phyloP scores from a whole-genome alignment of 1,284 basidiomycete species.

The Cystobasidium slooffiae region DNA sequence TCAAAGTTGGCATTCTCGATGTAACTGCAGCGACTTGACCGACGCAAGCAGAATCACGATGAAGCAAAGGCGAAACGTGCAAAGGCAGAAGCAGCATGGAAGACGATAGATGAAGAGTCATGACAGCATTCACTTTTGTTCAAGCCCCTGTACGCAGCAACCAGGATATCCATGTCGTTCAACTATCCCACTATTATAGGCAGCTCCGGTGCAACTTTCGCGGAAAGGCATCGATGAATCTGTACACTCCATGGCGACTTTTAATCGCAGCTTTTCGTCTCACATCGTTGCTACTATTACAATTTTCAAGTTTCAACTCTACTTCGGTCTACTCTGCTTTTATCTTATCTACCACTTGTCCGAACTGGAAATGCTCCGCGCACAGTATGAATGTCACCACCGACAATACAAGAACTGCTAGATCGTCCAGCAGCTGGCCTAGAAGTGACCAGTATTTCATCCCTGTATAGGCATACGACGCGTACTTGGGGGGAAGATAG shows the following conservation, averaged over 20 bases:
- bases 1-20: background rate
- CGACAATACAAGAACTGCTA: constrained; percentile 40
- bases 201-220: too few relatives aligned
- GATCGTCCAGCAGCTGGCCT: constrained; percentile 44
- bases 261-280: background rate
- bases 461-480: constrained; percentile 37
- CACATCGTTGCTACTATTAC: background rate
- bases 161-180: background rate
- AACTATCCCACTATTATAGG: background rate
- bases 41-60: constrained; percentile 39
- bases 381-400: constrained; percentile 37
- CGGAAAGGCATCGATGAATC: too few relatives aligned
- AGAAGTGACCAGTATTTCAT: constrained; percentile 45
- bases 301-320: background rate
- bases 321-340: constrained; percentile 15
- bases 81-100: constrained; percentile 38
- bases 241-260: too few relatives aligned
- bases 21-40: constrained; percentile 20
- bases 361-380: constrained; percentile 34
- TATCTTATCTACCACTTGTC: constrained; percentile 16
- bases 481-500: constrained; percentile 41
- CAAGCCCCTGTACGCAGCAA: background rate
- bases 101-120: constrained; percentile 44
- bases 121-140: background rate
- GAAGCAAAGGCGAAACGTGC: constrained; percentile 39